These are phyloP conservation scores for Melanopsichium pennsylvanicum DNA, from an alignment of 1,284 basidiomycete species.

Conservation along the genomic window DNA sequence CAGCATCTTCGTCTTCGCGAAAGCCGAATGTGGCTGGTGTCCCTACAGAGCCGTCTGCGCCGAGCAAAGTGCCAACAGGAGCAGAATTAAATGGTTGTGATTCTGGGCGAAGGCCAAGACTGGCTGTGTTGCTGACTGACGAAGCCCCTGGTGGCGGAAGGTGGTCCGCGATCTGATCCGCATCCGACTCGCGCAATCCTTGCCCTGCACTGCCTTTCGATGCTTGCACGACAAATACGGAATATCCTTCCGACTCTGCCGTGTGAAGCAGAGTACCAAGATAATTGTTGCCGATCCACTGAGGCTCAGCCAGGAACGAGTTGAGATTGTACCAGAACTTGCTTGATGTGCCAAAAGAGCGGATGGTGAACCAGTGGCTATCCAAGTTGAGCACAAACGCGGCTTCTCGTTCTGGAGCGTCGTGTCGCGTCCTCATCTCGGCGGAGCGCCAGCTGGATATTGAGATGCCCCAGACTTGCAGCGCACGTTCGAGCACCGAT, in stretches of 20 bases:
- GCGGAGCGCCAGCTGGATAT: slow-evolving; percentile 40
- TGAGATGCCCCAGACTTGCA: slow-evolving; percentile 50
- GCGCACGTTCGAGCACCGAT: slow-evolving; percentile 56
- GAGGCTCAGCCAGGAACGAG: slow-evolving; percentile 53
- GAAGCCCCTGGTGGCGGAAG: slow-evolving; percentile 40
- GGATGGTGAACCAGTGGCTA: slow-evolving; percentile 62
- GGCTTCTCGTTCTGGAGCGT: slow-evolving; percentile 53
- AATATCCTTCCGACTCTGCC: slow-evolving; percentile 57
- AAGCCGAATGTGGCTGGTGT: slow-evolving; percentile 10
- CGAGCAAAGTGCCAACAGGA: not conserved
- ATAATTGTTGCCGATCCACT: slow-evolving; percentile 59
- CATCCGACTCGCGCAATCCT: slow-evolving; percentile 37
- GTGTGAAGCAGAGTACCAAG: slow-evolving; percentile 60
- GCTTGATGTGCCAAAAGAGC: slow-evolving; percentile 50
- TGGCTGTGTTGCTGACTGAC: not conserved
- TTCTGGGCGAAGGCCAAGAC: slow-evolving; percentile 27
- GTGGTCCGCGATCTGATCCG: slow-evolving; percentile 52
- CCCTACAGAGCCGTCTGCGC: not conserved
- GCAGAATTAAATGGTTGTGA: not conserved
- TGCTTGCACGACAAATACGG: slow-evolving; percentile 58
- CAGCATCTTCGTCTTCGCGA: slow-evolving; percentile 34
- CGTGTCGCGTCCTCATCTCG: slow-evolving; percentile 37
- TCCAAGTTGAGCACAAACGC: slow-evolving; percentile 63
- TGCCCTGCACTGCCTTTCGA: slow-evolving; percentile 25
- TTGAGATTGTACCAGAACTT: slow-evolving; percentile 64